A percentile compares a stretch with the other conserved stretches of the same genome.
phyloP scores from a whole-genome alignment of 805 yeast genomes.

The Teunomyces gatunensis region DNA sequence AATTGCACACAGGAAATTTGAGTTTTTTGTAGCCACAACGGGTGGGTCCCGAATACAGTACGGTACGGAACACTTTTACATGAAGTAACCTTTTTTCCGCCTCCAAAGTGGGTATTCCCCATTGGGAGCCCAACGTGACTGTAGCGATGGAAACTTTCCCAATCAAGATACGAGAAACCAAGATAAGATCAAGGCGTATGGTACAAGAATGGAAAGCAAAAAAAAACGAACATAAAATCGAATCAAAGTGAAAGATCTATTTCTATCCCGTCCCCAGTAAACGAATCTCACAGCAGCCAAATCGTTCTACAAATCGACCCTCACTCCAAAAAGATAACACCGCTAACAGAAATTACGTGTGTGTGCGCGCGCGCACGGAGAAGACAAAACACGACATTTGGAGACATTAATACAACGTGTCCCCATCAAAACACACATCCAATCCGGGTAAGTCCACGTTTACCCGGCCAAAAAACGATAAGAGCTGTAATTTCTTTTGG shows the following conservation, averaged over 20 bases:
- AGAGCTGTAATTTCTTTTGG: not conserved
- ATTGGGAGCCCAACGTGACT: not conserved
- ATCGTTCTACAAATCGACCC: too few species aligned
- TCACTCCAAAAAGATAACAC: too few species aligned
- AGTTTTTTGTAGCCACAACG: not conserved
- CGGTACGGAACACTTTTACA: not conserved
- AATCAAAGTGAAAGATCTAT: too few species aligned
- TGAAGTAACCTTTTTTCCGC: not conserved
- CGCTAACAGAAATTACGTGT: not conserved
- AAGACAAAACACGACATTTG: not conserved
- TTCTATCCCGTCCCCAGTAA: too few species aligned
- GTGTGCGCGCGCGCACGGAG: not conserved
- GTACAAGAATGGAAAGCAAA: not conserved
- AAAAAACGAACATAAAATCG: not conserved
- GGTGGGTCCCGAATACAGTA: too few species aligned
- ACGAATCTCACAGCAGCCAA: too few species aligned
- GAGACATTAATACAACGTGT: not conserved
- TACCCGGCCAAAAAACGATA: not conserved
- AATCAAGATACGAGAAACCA: too few species aligned
- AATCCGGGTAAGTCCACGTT: not conserved
- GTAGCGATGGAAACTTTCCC: too few species aligned
- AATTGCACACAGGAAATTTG: not conserved
- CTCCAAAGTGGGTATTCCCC: not conserved
- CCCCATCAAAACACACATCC: not conserved
- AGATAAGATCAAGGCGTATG: too few species aligned